These are phyloP conservation scores for Clausena lansium DNA, from an alignment of 345 rosid genomes.

Conservation along the genomic window DNA sequence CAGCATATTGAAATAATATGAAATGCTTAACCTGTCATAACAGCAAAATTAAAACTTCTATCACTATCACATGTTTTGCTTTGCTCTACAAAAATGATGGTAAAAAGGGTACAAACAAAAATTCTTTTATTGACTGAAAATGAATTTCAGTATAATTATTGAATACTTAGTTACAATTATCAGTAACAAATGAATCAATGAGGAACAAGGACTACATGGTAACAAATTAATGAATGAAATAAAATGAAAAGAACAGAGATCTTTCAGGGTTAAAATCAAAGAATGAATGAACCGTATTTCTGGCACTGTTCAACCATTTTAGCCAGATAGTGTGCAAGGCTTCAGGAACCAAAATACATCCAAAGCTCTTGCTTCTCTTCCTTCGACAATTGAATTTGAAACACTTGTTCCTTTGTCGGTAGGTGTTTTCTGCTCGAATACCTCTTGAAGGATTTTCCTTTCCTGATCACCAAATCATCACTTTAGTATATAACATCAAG, in stretches of 20 bases:
- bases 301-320: not conserved
- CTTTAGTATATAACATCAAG: constrained; percentile 6
- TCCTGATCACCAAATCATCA: constrained; percentile 36
- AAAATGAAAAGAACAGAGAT: not conserved
- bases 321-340: constrained; percentile 77
- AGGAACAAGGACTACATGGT: not conserved
- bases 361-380: constrained; percentile 51
- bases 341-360: constrained; percentile 92
- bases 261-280: not conserved
- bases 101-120: not conserved
- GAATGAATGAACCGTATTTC: constrained; percentile 24
- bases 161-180: constrained; percentile 21
- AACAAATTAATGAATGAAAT: constrained; percentile 11
- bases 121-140: constrained; percentile 19
- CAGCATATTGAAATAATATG: not conserved
- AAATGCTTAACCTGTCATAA: not conserved
- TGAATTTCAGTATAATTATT: constrained; percentile 14
- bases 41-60: not conserved
- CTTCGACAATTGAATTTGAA: constrained; percentile 36
- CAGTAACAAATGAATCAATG: constrained; percentile 24
- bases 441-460: constrained; percentile 50
- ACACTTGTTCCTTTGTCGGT: constrained; percentile 28
- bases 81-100: not conserved
- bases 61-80: not conserved
- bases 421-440: constrained; percentile 38